These are phyloP conservation scores for Saccharomyces hybrid DNA, from an alignment of 1,139 yeast species.

Conservation along the genomic window DNA sequence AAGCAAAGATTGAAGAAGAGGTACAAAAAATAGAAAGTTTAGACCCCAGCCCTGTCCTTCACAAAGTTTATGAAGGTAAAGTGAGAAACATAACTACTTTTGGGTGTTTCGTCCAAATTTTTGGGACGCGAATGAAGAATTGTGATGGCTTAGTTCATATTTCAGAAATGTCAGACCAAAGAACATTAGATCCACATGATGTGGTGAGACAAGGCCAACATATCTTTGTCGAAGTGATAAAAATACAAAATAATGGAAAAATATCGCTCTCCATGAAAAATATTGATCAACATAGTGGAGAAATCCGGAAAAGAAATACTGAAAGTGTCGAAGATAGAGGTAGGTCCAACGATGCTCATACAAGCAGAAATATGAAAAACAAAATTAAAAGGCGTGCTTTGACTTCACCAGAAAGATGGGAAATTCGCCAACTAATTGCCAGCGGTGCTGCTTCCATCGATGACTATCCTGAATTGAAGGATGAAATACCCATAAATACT, in stretches of 20 bases:
- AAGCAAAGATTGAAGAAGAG: background rate
- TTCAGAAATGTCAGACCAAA: slow-evolving; percentile 50
- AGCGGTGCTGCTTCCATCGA: slow-evolving; percentile 66
- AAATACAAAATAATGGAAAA: slow-evolving; percentile 42
- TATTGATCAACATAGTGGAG: slow-evolving; percentile 67
- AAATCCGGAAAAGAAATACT: slow-evolving; percentile 28
- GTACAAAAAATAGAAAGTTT: slow-evolving; percentile 7
- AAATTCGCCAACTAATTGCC: slow-evolving; percentile 70
- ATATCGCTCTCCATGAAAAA: slow-evolving; percentile 64
- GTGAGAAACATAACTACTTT: slow-evolving; percentile 55
- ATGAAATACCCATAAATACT: slow-evolving; percentile 36
- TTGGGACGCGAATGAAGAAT: slow-evolving; percentile 32
- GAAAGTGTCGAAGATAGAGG: slow-evolving; percentile 24
- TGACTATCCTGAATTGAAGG: slow-evolving; percentile 65
- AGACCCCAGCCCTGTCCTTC: slow-evolving; percentile 35
- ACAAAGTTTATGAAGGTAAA: slow-evolving; percentile 49
- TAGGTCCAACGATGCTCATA: slow-evolving; percentile 15
- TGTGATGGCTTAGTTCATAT: slow-evolving; percentile 69
- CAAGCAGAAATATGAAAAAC: slow-evolving; percentile 7
- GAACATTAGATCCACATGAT: slow-evolving; percentile 55
- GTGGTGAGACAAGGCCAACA: slow-evolving; percentile 49
- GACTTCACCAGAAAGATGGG: slow-evolving; percentile 90
- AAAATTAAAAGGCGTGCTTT: slow-evolving; percentile 39
- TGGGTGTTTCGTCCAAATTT: slow-evolving; percentile 69
- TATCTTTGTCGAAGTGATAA: slow-evolving; percentile 56